Conservation (phyloP, 2,329 filamentous ascomycete genomes). For the Colletotrichum trifolii region DNA sequence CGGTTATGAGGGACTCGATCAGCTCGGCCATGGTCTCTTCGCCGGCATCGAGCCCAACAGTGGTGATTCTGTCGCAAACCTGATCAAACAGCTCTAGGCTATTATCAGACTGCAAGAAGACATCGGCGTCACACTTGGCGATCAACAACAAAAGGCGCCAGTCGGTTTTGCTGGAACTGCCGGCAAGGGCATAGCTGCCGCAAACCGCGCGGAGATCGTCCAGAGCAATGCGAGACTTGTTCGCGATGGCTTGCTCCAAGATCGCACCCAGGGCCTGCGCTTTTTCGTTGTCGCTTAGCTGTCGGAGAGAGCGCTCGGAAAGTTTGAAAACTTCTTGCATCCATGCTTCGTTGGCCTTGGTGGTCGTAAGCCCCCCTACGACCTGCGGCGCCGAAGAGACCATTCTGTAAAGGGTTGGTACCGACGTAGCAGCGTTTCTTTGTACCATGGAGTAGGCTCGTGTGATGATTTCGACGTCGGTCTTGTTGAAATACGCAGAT, state of each 20-base stretch:
- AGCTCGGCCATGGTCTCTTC: slow-evolving; percentile 46
- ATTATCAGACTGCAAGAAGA: slow-evolving; percentile 53
- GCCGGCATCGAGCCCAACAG: slow-evolving; percentile 34
- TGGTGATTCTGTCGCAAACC: slow-evolving; percentile 50
- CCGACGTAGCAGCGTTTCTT: slow-evolving; percentile 48
- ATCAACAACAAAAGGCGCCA: slow-evolving; percentile 56
- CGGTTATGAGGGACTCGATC: slow-evolving; percentile 55
- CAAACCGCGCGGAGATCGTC: slow-evolving; percentile 56
- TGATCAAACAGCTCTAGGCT: slow-evolving; percentile 52
- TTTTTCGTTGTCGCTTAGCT: slow-evolving; percentile 36
- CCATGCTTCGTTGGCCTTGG: slow-evolving; percentile 53
- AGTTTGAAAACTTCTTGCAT: slow-evolving; percentile 50
- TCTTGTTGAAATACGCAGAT: slow-evolving; percentile 56
- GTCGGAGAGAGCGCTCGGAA: slow-evolving; percentile 43
- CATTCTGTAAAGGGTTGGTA: slow-evolving; percentile 58
- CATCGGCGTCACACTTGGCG: slow-evolving; percentile 59
- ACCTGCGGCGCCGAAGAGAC: slow-evolving; percentile 45
- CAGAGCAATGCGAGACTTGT: slow-evolving; percentile 48
- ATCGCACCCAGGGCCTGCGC: slow-evolving; percentile 44
- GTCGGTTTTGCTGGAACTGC: slow-evolving; percentile 45
- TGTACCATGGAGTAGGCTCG: slow-evolving; percentile 53
- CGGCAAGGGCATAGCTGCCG: slow-evolving; percentile 51
- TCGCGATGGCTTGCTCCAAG: slow-evolving; percentile 46
- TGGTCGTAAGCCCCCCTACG: slow-evolving; percentile 49
- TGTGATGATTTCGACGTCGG: slow-evolving; percentile 54